Conservation (phyloP, 2,329 filamentous ascomycete genomes). For the Fusarium nelsonii region DNA sequence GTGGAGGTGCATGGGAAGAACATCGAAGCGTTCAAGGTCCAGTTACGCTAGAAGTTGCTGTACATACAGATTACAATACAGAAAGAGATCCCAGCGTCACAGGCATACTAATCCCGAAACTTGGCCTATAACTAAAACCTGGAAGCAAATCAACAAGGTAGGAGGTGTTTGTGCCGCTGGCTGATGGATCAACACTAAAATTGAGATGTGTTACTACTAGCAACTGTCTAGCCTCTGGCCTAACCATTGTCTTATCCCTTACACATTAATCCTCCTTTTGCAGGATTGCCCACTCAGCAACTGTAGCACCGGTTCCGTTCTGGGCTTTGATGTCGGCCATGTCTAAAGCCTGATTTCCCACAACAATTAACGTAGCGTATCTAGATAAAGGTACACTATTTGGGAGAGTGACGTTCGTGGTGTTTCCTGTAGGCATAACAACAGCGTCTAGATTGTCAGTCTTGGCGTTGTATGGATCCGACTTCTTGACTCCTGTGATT, state of each 20-base stretch:
- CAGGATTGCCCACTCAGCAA: conserved; percentile 7
- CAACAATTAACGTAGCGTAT: not conserved
- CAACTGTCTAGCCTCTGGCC: no score
- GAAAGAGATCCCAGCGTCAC: no score
- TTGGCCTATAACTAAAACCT: no score
- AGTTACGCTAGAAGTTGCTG: not conserved
- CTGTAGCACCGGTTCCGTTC: conserved; percentile 1
- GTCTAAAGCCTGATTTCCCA: not conserved
- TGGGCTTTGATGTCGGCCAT: not conserved
- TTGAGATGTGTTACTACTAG: no score
- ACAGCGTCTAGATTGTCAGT: not conserved
- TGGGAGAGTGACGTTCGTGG: not conserved
- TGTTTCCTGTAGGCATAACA: not conserved
- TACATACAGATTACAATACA: no score
- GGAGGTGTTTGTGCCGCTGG: no score
- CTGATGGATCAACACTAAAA: no score
- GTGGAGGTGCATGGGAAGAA: not conserved
- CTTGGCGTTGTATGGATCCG: not conserved
- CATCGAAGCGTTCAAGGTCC: not conserved
- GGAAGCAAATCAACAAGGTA: no score
- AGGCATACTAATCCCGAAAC: no score
- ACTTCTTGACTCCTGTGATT: not conserved
- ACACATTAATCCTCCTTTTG: no score
- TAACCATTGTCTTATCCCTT: no score
- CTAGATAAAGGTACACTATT: not conserved